Evolutionary conservation across 768 basidiomycete genomes (phyloP), one percentile per base, ranked within the genome.

Genomic region (Mycena vulgaris): DNA sequence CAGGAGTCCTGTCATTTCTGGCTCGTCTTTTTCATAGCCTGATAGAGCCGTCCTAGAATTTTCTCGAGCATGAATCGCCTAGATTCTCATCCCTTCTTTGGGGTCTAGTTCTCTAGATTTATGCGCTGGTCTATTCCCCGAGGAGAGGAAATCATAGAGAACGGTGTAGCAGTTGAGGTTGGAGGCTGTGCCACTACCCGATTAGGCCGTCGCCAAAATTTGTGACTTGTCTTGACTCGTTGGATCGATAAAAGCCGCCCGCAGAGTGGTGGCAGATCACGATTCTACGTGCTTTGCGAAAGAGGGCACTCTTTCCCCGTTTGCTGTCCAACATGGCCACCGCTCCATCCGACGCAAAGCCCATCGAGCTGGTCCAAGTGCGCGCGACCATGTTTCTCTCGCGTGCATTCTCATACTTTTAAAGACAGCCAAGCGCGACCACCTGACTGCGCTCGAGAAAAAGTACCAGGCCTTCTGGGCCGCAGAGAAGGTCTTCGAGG

Each of bases 401-500:
- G 47, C 53, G 21, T 19, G 19, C 27, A 2, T 68, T 72, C 66
- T 73, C 48, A 58, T 52, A 27, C 5, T 16, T 16, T 63, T 23
- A 63, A n/a, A 81, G 98, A 95, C 99, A 19, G 94, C 88, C 76
- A 99, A 99, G 81, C 89, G 98, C 79, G 98, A 99, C 83, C 85
- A 92, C 75, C 83, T 99, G 61, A 92, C 89, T 77, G 86, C 87
- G 25, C 84, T 99, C 66, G 98, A 99, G 82, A 88, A 90, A 76
- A 88, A 90, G 80, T 95, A 95, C 74, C 97, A 98, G 82, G 81
- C 87, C 69, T 85, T 87, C 77, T 99, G 98, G 98, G 85, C 83
- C 72, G 83, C 87, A 14, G 89, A 93, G 69, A 89, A 87, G 75
- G 76, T 95, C 62, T 99, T 99, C 80, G 93, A 99, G 80, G 88